Evolutionary conservation across 148 eudicot species (phyloP).

Genomic region (Limonium bicolor): DNA sequence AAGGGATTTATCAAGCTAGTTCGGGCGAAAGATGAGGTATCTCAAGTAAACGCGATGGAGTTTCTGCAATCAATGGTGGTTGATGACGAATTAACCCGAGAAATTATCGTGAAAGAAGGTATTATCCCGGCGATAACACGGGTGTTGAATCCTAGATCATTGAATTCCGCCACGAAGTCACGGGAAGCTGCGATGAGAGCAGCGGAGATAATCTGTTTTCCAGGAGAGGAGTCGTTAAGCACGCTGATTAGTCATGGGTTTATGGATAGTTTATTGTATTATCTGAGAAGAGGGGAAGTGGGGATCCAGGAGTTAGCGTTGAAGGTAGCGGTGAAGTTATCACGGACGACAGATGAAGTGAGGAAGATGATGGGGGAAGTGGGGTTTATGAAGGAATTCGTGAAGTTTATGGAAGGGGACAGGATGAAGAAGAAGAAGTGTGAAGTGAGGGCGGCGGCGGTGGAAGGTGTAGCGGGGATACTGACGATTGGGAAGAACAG

Average conservation of each 20-base stretch:
- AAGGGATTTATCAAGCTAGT: conserved; percentile 22
- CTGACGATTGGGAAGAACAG: conserved; percentile 37
- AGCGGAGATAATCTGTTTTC: conserved; percentile 32
- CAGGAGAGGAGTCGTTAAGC: conserved; percentile 15
- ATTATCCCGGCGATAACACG: conserved; percentile 32
- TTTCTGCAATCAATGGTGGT: conserved; percentile 37
- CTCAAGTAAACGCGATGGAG: conserved; percentile 32
- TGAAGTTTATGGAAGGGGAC: conserved; percentile 36
- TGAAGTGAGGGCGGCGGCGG: conserved; percentile 62
- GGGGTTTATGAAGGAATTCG: conserved; percentile 60
- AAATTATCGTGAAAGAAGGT: conserved; percentile 29
- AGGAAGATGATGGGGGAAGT: conserved; percentile 64
- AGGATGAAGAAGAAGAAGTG: conserved; percentile 52
- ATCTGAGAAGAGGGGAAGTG: conserved; percentile 40
- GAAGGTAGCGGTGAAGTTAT: conserved; percentile 41
- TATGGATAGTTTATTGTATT: conserved; percentile 35
- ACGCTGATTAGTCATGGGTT: conserved; percentile 37
- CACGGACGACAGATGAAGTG: conserved; percentile 48
- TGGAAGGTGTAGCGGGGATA: conserved; percentile 38
- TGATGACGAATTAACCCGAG: conserved; percentile 28
- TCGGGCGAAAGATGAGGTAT: conserved; percentile 34
- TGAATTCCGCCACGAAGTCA: conserved; percentile 23
- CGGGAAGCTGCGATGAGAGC: conserved; percentile 44
- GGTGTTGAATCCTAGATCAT: conserved; percentile 37
- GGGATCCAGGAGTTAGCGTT: conserved; percentile 58